Evolutionary conservation across 768 basidiomycete species (phyloP).

Genomic region (Mycena alexandri): DNA sequence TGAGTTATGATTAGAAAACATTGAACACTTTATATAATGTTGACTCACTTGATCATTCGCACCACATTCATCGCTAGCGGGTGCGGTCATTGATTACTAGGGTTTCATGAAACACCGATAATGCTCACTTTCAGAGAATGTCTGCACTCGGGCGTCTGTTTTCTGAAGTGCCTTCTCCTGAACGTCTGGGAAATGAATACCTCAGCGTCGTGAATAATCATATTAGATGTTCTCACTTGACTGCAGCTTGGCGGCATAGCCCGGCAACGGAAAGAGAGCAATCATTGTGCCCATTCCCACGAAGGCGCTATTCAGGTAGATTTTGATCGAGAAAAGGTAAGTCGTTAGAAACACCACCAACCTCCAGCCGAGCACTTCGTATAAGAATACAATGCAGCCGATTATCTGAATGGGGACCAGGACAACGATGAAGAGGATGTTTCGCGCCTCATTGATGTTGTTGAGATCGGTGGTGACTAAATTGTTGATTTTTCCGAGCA

Average conservation of each 20-base stretch:
- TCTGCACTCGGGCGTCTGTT: slow-evolving; percentile 70
- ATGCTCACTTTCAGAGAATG: slow-evolving; percentile 67
- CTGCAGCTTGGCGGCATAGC: background rate
- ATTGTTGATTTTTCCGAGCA: slow-evolving; percentile 83
- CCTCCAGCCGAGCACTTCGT: slow-evolving; percentile 64
- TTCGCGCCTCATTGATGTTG: slow-evolving; percentile 9
- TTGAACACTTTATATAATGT: background rate
- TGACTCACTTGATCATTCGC: slow-evolving; percentile 68
- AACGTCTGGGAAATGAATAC: background rate
- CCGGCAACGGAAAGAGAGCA: background rate
- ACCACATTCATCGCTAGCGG: slow-evolving; percentile 64
- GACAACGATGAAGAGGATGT: slow-evolving; percentile 13
- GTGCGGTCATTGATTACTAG: slow-evolving; percentile 37
- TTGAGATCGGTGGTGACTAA: slow-evolving; percentile 71
- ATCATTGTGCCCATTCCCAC: slow-evolving; percentile 58
- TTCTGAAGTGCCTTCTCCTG: slow-evolving; percentile 4
- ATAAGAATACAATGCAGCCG: slow-evolving; percentile 56
- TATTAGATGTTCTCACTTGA: background rate
- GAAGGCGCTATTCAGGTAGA: slow-evolving; percentile 55
- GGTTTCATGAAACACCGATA: slow-evolving; percentile 32
- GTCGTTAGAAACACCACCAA: slow-evolving; percentile 29
- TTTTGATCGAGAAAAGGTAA: background rate
- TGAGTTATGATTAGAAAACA: background rate
- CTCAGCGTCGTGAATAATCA: background rate
- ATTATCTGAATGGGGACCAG: slow-evolving; percentile 53